Conservation (phyloP, 73 alveolate genomes). For the Stentor roeselii region DNA sequence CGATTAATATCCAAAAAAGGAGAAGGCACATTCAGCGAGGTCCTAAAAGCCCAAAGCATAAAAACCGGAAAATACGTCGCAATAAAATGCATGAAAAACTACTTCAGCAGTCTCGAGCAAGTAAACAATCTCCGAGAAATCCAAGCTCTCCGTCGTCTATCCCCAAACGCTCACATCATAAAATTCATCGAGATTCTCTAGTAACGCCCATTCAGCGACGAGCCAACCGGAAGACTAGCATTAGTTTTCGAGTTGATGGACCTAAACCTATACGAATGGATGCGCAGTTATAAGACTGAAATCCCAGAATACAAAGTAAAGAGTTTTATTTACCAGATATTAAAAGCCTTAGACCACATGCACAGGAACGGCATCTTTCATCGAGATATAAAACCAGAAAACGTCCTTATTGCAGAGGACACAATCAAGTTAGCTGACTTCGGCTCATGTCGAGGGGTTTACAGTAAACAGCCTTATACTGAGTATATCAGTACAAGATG, state of each 20-base stretch:
- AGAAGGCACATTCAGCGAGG: slow-evolving; percentile 88
- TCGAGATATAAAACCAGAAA: slow-evolving; percentile 85
- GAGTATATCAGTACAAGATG: slow-evolving; percentile 88
- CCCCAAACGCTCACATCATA: slow-evolving; percentile 83
- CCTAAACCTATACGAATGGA: slow-evolving; percentile 95
- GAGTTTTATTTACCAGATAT: slow-evolving; percentile 80
- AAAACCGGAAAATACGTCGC: slow-evolving; percentile 83
- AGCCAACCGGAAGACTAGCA: slow-evolving; percentile 98
- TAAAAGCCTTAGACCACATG: slow-evolving; percentile 95
- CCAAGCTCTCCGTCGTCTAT: slow-evolving; percentile 78
- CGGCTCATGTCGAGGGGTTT: slow-evolving; percentile 90
- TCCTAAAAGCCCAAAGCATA: slow-evolving; percentile 68
- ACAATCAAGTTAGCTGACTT: slow-evolving; percentile 86
- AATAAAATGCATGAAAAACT: slow-evolving; percentile 80
- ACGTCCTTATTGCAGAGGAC: slow-evolving; percentile 47
- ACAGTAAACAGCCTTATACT: slow-evolving; percentile 91
- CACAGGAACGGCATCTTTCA: slow-evolving; percentile 96
- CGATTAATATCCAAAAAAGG: slow-evolving; percentile 59
- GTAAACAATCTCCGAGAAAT: slow-evolving; percentile 83
- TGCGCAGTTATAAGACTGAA: slow-evolving; percentile 82
- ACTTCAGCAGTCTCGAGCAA: slow-evolving; percentile 59
- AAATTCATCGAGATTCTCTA: slow-evolving; percentile 73
- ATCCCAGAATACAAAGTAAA: slow-evolving; percentile 86
- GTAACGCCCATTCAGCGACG: slow-evolving; percentile 59
- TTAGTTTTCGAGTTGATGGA: slow-evolving; percentile 99